phyloP scores from a whole-genome alignment of 768 basidiomycete genomes.

The Candolleomyces eurysporus region DNA sequence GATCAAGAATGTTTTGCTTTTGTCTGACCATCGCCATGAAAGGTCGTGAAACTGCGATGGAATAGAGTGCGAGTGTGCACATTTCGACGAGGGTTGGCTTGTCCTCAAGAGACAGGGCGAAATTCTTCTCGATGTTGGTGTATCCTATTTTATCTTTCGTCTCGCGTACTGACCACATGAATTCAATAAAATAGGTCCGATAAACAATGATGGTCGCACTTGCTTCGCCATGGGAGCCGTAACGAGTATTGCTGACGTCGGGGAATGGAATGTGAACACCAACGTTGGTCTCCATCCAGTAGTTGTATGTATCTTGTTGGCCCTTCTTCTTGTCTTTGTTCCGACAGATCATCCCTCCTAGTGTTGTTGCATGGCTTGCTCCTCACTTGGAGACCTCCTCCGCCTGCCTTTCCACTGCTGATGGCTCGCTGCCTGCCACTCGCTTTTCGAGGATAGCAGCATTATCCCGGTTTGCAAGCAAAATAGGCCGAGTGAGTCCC shows the following conservation, averaged over 20 bases:
- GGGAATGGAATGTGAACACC: conserved; percentile 12
- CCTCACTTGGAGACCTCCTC: conserved; percentile 13
- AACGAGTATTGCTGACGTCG: conserved; percentile 20
- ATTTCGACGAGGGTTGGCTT: background rate
- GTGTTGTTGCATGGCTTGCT: conserved; percentile 10
- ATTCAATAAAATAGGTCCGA: background rate
- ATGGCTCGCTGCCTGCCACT: conserved; percentile 17
- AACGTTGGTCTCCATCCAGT: background rate
- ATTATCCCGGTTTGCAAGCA: conserved; percentile 6
- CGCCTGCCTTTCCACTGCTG: conserved; percentile 1
- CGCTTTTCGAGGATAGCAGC: conserved; percentile 20
- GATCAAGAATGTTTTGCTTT: background rate
- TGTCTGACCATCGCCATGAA: background rate
- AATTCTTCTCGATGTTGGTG: background rate
- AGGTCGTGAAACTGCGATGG: background rate
- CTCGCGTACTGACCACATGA: background rate
- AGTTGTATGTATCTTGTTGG: conserved; percentile 16
- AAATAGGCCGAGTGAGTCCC: background rate
- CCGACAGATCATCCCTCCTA: conserved; percentile 15
- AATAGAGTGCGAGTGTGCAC: background rate
- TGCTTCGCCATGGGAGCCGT: conserved; percentile 16
- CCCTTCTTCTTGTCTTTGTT: conserved; percentile 22
- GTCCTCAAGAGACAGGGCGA: background rate
- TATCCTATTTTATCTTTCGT: background rate
- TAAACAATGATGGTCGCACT: background rate